Evolutionary conservation across 1,139 yeast genomes (phyloP), one percentile per base, ranked within the genome.

Genomic region (Pneumocystis sp.): DNA sequence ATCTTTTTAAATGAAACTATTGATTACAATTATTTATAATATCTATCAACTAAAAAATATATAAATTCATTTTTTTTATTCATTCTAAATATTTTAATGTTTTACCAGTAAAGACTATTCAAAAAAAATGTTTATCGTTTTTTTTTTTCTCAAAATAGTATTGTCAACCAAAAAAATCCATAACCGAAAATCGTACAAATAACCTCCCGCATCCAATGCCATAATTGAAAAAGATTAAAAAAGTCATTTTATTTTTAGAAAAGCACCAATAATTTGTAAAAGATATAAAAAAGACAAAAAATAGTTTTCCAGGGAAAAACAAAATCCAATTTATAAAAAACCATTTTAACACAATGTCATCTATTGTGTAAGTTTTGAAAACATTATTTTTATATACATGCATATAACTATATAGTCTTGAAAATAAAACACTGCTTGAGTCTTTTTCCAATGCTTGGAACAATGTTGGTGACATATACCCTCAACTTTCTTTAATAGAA

Each of bases 401-500:
- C 25, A 10, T 25, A 44, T 19, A 21, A 44, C 25, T 21, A 19
- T 6, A 8, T 50, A 50, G 57, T 50, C 25, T 50, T 50, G 17
- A 25, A 50, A 50, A 50, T 25, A 50, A 50, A 25, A 50, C 57
- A 50, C n/a, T 50, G 10, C 12, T 29, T 2, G 34, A 15, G 25
- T 50, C 69, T 31, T 65, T 63, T 59, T 21, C 40, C 21, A 66
- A 67, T 63, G 67, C 69, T 39, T 65, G 59, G 64, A 37, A 61
- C 29, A 66, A 65, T 42, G 59, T 65, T 42, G 62, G 57, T 35
- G 63, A 44, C 15, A 59, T 63, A 39, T 64, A 65, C 61, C 63
- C 65, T 15, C 66, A 64, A 42, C 71, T 82, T 64, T 79, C 76
- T 68, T 44, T 74, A 8, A 61, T 84, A 57, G 96, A 89, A 74